These are phyloP conservation scores for Leishmania major DNA, from an alignment of 208 protist species.

Conservation along the genomic window DNA sequence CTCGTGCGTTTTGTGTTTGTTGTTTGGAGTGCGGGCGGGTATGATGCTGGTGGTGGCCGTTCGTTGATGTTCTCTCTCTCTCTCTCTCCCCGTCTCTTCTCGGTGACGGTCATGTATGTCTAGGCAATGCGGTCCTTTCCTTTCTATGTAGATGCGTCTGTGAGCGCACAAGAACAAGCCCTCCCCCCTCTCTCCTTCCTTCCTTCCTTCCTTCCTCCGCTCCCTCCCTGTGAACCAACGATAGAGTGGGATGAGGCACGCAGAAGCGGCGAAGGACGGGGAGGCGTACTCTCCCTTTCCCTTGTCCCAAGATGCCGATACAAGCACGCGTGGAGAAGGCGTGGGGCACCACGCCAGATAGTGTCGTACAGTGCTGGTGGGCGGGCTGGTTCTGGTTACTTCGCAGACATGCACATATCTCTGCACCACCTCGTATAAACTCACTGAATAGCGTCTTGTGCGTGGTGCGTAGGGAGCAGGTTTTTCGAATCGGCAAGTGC, in stretches of 20 bases:
- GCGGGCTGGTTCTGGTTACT: not conserved
- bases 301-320: not conserved
- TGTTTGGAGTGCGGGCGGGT: not conserved
- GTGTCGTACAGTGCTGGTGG: not conserved
- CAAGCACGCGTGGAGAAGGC: not conserved
- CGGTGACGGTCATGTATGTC: not conserved
- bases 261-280: not conserved
- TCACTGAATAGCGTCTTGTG: not conserved
- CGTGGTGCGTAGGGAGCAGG: not conserved
- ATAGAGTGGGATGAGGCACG: not conserved
- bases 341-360: not conserved
- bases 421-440: not conserved
- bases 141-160: constrained; percentile 24
- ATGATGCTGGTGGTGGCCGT: not conserved
- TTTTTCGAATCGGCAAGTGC: not conserved
- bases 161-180: not conserved
- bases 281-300: not conserved
- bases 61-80: not conserved
- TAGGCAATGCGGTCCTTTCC: not conserved
- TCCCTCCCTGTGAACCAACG: not conserved
- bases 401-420: not conserved
- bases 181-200: no score
- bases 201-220: no score
- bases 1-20: no score
- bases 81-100: not conserved